These are phyloP conservation scores for Diplodia mutila DNA, from an alignment of 2,329 filamentous ascomycete genomes.

Conservation along the genomic window DNA sequence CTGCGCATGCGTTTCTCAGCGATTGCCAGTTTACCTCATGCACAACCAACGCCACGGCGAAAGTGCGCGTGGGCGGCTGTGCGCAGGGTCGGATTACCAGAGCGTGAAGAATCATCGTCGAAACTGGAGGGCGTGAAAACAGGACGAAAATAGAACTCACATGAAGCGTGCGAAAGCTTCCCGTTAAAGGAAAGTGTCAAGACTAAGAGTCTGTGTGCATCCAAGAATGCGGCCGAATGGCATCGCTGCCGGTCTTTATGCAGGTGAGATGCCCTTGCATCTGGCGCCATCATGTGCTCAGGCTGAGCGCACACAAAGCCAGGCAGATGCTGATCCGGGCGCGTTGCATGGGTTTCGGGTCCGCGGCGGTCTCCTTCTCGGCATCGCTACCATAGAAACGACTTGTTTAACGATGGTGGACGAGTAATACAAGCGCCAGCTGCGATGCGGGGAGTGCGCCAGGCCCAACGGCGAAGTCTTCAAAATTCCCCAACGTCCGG, in stretches of 20 bases:
- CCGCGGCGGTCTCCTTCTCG: neutral
- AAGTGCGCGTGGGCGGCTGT: conserved; percentile 49
- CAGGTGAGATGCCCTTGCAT: conserved; percentile 21
- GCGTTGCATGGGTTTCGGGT: neutral
- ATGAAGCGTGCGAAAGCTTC: conserved; percentile 25
- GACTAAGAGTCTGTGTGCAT: neutral
- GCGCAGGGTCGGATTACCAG: conserved; percentile 55
- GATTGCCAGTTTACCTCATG: conserved; percentile 55
- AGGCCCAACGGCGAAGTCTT: neutral
- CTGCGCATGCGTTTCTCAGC: conserved; percentile 40
- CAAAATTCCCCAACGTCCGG: neutral
- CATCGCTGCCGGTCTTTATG: conserved; percentile 1
- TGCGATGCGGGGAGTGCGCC: neutral
- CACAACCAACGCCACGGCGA: conserved; percentile 50
- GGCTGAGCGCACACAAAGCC: conserved; percentile 1
- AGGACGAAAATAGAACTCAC: conserved; percentile 14
- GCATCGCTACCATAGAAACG: too few species aligned
- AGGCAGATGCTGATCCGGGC: neutral
- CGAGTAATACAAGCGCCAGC: neutral
- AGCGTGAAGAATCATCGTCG: conserved; percentile 36
- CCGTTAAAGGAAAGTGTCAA: neutral
- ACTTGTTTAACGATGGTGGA: neutral
- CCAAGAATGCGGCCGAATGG: conserved; percentile 14
- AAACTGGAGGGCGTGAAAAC: neutral
- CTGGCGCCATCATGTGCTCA: conserved; percentile 9